Conservation (phyloP, 2,329 filamentous ascomycete species). For the Aspergillus eucalypticola region DNA sequence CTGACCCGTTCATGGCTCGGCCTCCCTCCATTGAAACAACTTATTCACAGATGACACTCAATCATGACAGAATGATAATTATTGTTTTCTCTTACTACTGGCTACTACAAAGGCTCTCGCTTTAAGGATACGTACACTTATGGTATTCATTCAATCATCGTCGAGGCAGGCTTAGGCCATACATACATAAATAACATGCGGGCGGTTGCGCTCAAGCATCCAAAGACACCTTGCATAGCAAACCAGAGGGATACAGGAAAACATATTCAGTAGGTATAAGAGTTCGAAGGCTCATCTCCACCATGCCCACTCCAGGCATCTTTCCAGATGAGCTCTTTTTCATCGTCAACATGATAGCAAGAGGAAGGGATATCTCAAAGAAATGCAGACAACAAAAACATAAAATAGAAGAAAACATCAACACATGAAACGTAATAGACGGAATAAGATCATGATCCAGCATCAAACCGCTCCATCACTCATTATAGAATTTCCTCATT, state of each 20-base stretch:
- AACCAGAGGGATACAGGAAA: background rate
- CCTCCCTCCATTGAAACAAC: background rate
- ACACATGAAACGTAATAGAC: constrained; percentile 12
- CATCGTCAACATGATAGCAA: constrained; percentile 16
- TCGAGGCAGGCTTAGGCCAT: constrained; percentile 10
- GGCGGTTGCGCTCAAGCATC: background rate
- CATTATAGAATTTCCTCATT: constrained; percentile 95
- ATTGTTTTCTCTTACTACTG: no score
- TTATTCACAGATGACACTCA: no score
- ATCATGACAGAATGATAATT: no score
- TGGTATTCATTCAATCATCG: constrained; percentile 24
- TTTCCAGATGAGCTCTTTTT: constrained; percentile 10
- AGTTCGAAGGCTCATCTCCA: background rate
- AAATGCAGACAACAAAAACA: constrained; percentile 5
- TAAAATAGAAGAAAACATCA: constrained; percentile 12
- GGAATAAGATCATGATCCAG: constrained; percentile 16
- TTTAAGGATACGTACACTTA: constrained; percentile 19
- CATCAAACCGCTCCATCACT: constrained; percentile 29
- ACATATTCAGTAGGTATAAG: background rate
- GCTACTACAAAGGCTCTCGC: no score
- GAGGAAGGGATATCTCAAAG: constrained; percentile 15
- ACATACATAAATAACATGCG: background rate
- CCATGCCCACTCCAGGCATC: background rate
- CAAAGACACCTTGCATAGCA: background rate
- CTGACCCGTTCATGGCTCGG: constrained; percentile 20